Evolutionary conservation across 2,329 filamentous ascomycete species (phyloP).

Genomic region (Calonectria honghensis): DNA sequence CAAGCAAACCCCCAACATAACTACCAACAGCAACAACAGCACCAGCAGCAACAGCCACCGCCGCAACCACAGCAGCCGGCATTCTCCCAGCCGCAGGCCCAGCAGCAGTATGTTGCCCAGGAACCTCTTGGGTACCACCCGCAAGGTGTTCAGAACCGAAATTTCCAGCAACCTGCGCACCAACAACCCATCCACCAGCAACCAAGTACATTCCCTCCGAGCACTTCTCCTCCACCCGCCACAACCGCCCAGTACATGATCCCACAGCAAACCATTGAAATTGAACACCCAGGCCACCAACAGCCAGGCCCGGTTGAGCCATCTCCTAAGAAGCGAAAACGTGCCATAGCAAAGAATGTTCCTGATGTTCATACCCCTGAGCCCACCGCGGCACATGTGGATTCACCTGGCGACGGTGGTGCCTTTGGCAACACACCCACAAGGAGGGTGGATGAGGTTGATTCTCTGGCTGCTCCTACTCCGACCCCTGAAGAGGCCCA

Average conservation of each 20-base stretch:
- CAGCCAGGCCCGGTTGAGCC: slow-evolving; percentile 50
- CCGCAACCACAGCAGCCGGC: slow-evolving; percentile 44
- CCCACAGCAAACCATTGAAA: slow-evolving; percentile 49
- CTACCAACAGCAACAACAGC: slow-evolving; percentile 46
- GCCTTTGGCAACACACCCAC: slow-evolving; percentile 31
- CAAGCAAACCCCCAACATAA: slow-evolving; percentile 50
- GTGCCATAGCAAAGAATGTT: slow-evolving; percentile 53
- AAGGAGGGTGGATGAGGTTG: slow-evolving; percentile 61
- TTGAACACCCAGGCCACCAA: slow-evolving; percentile 49
- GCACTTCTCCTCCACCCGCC: slow-evolving; percentile 48
- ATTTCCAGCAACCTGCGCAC: slow-evolving; percentile 49
- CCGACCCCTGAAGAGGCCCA: slow-evolving; percentile 60
- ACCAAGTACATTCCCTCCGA: slow-evolving; percentile 43
- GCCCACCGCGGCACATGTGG: slow-evolving; percentile 49
- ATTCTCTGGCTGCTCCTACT: slow-evolving; percentile 56
- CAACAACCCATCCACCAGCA: slow-evolving; percentile 51
- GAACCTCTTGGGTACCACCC: slow-evolving; percentile 48
- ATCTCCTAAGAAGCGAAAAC: slow-evolving; percentile 63
- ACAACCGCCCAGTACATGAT: slow-evolving; percentile 49
- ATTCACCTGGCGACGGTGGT: slow-evolving; percentile 56
- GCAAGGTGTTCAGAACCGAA: slow-evolving; percentile 43
- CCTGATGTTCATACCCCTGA: slow-evolving; percentile 55
- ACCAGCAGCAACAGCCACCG: slow-evolving; percentile 45
- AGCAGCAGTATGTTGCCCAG: slow-evolving; percentile 50
- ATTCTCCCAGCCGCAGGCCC: slow-evolving; percentile 44